These are phyloP conservation scores for Pyrus bretschneideri DNA, from an alignment of 306 rosid species.

Conservation along the genomic window DNA sequence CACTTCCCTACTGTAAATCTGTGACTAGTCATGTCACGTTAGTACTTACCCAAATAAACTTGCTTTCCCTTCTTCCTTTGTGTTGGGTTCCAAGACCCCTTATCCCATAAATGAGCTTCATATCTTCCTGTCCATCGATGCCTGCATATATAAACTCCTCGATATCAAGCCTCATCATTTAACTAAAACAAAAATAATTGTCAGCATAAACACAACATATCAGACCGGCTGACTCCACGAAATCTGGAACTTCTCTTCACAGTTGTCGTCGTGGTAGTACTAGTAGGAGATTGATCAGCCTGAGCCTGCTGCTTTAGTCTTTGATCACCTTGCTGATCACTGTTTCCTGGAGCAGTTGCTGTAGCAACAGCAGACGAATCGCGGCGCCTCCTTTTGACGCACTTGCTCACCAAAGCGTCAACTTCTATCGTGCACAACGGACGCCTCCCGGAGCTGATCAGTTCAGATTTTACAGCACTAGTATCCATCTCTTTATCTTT, in stretches of 20 bases:
- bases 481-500: constrained; percentile 34
- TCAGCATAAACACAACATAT: background rate
- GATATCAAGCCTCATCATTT: background rate
- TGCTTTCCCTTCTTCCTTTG: constrained; percentile 50
- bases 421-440: constrained; percentile 34
- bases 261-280: constrained; percentile 5
- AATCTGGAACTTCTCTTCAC: constrained; percentile 43
- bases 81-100: constrained; percentile 48
- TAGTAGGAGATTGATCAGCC: constrained; percentile 16
- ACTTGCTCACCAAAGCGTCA: constrained; percentile 23
- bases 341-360: constrained; percentile 7
- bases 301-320: constrained; percentile 10
- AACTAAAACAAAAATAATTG: background rate
- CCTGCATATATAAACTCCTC: constrained; percentile 1
- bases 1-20: no score
- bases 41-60: constrained; percentile 68
- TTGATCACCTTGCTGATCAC: constrained; percentile 17
- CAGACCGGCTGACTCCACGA: constrained; percentile 40
- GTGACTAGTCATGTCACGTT: background rate
- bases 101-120: constrained; percentile 50
- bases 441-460: background rate
- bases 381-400: constrained; percentile 49
- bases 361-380: constrained; percentile 13
- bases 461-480: constrained; percentile 32
- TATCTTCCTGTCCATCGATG: constrained; percentile 44